Percentiles rank a stretch among this genome's conserved stretches.
Evolutionary conservation across 73 alveolate species (phyloP).

Genomic region (Symbiodinium natans): DNA sequence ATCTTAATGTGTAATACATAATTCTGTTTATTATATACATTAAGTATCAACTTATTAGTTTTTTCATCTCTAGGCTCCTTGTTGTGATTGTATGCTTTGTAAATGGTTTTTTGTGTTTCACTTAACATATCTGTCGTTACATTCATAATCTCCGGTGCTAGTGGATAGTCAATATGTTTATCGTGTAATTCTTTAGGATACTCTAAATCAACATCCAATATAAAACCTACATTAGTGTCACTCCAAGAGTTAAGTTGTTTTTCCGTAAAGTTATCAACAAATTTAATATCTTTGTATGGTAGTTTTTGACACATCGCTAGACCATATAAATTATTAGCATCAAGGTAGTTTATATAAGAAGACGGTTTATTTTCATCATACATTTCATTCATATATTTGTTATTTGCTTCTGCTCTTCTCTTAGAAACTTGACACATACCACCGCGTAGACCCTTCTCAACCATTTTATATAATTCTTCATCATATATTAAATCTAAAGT

Average conservation of each 20-base stretch:
- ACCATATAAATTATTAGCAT: background rate
- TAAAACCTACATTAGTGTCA: no score
- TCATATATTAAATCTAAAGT: no score
- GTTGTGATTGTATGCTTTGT: background rate
- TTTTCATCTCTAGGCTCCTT: conserved; percentile 8
- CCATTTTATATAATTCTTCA: conserved; percentile 1
- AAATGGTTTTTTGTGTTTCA: background rate
- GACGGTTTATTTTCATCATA: background rate
- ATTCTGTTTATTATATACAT: background rate
- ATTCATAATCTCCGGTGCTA: no score
- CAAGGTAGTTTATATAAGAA: background rate
- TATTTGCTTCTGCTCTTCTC: background rate
- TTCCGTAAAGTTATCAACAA: background rate
- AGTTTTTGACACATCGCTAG: background rate
- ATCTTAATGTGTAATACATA: background rate
- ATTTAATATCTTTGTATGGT: background rate
- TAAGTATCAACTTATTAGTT: background rate
- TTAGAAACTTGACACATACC: conserved; percentile 9
- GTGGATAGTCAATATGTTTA: no score
- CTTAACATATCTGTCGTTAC: background rate
- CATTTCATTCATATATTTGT: background rate
- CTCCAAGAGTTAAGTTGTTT: background rate
- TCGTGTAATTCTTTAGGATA: no score
- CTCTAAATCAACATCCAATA: no score
- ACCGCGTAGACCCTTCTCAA: conserved; percentile 3